phyloP scores from a whole-genome alignment of 441 rosid species.

The Croton setiger region DNA sequence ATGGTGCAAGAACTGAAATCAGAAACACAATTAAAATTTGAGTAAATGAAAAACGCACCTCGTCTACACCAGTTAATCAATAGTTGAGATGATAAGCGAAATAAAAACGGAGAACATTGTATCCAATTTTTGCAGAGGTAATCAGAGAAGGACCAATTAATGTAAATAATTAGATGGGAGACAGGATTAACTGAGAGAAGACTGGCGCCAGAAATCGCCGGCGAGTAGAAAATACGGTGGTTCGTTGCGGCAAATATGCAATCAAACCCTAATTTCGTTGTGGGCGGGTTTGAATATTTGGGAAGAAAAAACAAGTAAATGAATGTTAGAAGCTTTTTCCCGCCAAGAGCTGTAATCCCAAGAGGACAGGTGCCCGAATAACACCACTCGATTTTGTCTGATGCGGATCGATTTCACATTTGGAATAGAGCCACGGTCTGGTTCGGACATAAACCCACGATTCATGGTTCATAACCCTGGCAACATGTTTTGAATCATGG shows the following conservation, averaged over 20 bases:
- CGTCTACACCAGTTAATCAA: not conserved
- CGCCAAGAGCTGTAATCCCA: conserved; percentile 10
- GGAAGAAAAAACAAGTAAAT: not conserved
- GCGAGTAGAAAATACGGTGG: not conserved
- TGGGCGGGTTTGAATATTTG: not conserved
- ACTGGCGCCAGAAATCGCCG: not conserved
- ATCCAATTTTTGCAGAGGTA: not conserved
- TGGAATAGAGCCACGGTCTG: too few relatives aligned
- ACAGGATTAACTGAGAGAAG: not conserved
- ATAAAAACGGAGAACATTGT: not conserved
- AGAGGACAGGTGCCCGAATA: not conserved
- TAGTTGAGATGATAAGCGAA: not conserved
- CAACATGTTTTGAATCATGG: too few relatives aligned
- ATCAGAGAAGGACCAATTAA: not conserved
- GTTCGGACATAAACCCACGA: too few relatives aligned
- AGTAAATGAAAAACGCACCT: not conserved
- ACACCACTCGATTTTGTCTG: not conserved
- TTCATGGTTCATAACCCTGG: too few relatives aligned
- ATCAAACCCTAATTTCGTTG: conserved; percentile 5
- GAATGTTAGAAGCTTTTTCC: conserved; percentile 10
- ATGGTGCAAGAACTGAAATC: not conserved
- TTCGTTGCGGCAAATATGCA: not conserved
- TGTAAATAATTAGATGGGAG: not conserved
- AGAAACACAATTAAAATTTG: not conserved
- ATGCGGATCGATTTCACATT: too few relatives aligned